Conservation (phyloP, 2,329 filamentous ascomycete genomes). For the Trichoderma sp. region DNA sequence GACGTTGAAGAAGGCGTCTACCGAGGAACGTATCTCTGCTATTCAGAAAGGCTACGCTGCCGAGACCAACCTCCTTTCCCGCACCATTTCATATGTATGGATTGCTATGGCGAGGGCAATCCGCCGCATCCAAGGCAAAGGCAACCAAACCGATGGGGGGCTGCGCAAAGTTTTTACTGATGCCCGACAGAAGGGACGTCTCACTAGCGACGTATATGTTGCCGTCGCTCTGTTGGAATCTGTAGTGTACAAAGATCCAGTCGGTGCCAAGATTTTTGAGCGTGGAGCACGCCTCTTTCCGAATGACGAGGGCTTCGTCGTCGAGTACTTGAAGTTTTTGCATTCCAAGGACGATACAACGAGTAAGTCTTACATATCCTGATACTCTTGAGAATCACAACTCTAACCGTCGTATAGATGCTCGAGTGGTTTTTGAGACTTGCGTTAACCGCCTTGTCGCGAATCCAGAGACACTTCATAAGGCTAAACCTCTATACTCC, state of each 20-base stretch:
- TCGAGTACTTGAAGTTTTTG: slow-evolving; percentile 94
- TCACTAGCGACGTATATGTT: slow-evolving; percentile 94
- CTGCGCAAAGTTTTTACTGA: slow-evolving; percentile 87
- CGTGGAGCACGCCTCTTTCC: slow-evolving; percentile 90
- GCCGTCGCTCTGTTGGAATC: slow-evolving; percentile 91
- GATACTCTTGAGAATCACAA: background rate
- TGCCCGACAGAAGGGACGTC: slow-evolving; percentile 78
- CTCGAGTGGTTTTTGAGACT: slow-evolving; percentile 92
- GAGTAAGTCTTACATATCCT: slow-evolving; percentile 57
- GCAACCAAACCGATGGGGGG: slow-evolving; percentile 63
- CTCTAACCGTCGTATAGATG: slow-evolving; percentile 57
- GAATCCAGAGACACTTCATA: slow-evolving; percentile 69
- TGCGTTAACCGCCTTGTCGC: slow-evolving; percentile 78
- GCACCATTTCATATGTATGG: slow-evolving; percentile 90
- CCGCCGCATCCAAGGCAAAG: slow-evolving; percentile 88
- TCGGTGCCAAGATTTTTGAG: slow-evolving; percentile 93
- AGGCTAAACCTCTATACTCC: slow-evolving; percentile 79
- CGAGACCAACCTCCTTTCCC: slow-evolving; percentile 73
- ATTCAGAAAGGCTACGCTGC: slow-evolving; percentile 66
- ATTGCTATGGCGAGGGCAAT: slow-evolving; percentile 92
- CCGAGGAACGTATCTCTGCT: slow-evolving; percentile 61
- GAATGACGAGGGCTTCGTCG: slow-evolving; percentile 86
- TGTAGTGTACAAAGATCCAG: slow-evolving; percentile 90
- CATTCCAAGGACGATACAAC: slow-evolving; percentile 90
- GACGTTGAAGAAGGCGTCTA: slow-evolving; percentile 50